These are phyloP conservation scores for Pyrenophora tritici-repentis DNA, from an alignment of 2,329 filamentous ascomycete genomes.

Conservation along the genomic window DNA sequence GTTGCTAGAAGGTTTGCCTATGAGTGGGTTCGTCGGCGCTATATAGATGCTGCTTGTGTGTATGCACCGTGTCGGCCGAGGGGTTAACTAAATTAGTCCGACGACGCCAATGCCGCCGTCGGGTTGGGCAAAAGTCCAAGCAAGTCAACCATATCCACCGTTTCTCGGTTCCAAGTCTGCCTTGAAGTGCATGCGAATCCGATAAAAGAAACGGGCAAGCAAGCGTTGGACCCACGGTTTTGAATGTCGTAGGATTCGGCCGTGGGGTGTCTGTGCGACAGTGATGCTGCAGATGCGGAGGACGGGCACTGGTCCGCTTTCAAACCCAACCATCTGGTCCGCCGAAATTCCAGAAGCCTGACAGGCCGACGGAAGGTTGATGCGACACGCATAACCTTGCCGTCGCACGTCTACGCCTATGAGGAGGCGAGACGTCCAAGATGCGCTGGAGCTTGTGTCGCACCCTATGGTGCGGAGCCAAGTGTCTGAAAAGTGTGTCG, in stretches of 20 bases:
- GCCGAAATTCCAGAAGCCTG: conserved; percentile 18
- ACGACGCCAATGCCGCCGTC: neutral
- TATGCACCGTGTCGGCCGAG: neutral
- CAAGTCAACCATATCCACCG: no score
- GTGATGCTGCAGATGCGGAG: conserved; percentile 29
- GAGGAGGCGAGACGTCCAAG: conserved; percentile 15
- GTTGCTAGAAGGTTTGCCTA: neutral
- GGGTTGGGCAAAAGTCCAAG: neutral
- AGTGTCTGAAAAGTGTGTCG: conserved; percentile 39
- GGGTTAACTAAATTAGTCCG: no score
- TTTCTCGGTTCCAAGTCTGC: no score
- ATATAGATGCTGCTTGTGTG: no score
- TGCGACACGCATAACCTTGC: conserved; percentile 23
- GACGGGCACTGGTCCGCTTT: conserved; percentile 14
- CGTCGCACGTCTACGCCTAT: conserved; percentile 27
- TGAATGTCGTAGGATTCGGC: conserved; percentile 9
- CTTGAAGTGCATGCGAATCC: no score
- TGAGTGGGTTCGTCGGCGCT: no score
- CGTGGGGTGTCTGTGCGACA: conserved; percentile 15
- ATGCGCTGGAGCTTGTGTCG: conserved; percentile 26
- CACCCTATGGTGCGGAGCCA: conserved; percentile 34
- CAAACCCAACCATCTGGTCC: conserved; percentile 9
- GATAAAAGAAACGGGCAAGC: no score
- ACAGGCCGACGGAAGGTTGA: conserved; percentile 24
- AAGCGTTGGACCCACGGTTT: conserved; percentile 16